Evolutionary conservation across 1,139 yeast genomes (phyloP).

Genomic region (Blastobotrys serpentis): DNA sequence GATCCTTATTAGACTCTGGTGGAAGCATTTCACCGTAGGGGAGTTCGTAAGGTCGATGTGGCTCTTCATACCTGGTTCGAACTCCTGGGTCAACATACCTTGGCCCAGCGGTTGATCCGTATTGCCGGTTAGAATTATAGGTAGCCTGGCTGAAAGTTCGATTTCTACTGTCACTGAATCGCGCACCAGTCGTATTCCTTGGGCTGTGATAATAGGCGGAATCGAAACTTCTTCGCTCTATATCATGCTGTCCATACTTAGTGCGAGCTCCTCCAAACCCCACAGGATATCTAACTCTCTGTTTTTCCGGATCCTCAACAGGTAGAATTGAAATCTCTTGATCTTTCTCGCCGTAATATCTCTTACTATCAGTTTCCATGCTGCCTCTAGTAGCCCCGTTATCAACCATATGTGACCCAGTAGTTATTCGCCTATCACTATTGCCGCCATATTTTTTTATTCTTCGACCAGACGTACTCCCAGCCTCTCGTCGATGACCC

Average conservation of each 20-base stretch:
- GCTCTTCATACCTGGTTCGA: not conserved
- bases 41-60: not conserved
- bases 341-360: not conserved
- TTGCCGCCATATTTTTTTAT: too few species aligned
- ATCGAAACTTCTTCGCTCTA: not conserved
- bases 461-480: not conserved
- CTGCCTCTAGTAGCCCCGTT: too few species aligned
- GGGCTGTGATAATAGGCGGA: not conserved
- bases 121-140: not conserved
- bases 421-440: too few species aligned
- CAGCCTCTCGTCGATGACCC: not conserved
- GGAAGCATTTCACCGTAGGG: not conserved
- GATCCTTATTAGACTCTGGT: slow-evolving; percentile 12
- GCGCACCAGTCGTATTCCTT: not conserved
- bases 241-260: not conserved
- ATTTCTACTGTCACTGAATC: not conserved
- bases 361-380: not conserved
- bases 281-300: not conserved
- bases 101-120: not conserved
- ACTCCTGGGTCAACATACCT: not conserved
- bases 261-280: not conserved
- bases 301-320: not conserved
- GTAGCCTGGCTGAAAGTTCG: not conserved
- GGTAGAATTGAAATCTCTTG: not conserved
- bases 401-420: too few species aligned